phyloP scores from a whole-genome alignment of 345 rosid genomes.

The Camelina sativa region DNA sequence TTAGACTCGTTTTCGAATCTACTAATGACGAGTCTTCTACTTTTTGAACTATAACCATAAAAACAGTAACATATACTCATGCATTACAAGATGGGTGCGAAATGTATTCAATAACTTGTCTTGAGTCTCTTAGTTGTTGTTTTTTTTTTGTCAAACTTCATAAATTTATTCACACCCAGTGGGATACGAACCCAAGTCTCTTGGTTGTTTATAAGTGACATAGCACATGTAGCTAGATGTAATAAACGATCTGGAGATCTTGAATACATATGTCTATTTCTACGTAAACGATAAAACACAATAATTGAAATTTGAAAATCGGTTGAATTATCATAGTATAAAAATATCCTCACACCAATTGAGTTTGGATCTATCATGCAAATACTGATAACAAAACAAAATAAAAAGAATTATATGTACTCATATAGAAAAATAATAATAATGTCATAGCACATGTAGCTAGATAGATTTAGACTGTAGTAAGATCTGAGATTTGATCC shows the following conservation, averaged over 20 bases:
- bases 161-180: no score
- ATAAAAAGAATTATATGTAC: no score
- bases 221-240: constrained; percentile 36
- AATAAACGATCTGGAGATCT: constrained; percentile 29
- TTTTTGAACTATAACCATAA: background rate
- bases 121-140: constrained; percentile 9
- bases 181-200: no score
- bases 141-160: no score
- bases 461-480: constrained; percentile 40
- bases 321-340: constrained; percentile 18
- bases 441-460: constrained; percentile 45
- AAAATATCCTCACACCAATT: background rate
- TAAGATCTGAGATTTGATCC: constrained; percentile 46
- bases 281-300: constrained; percentile 21
- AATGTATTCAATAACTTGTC: constrained; percentile 2
- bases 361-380: constrained; percentile 27
- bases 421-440: constrained; percentile 30
- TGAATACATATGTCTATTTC: constrained; percentile 23
- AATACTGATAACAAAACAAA: background rate
- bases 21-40: background rate
- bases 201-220: constrained; percentile 28
- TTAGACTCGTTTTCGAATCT: background rate
- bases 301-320: constrained; percentile 21
- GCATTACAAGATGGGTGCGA: background rate
- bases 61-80: background rate